Evolutionary conservation across 169 alveolate genomes (phyloP), one percentile per base, ranked within the genome.

Genomic region (Eimeria brunetti): DNA sequence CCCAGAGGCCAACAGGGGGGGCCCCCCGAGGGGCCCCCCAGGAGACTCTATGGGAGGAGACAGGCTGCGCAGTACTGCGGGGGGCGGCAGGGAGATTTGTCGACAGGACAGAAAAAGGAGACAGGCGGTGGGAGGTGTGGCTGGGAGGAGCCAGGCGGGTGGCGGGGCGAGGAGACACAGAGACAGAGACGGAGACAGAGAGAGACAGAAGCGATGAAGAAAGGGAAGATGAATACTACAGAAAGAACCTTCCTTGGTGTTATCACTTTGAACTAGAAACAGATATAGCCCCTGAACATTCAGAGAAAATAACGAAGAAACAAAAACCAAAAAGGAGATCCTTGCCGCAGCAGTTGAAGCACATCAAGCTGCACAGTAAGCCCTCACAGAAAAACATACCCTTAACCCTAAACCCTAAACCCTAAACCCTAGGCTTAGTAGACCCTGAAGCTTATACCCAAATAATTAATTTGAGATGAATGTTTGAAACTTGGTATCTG

Each of bases 211-310:
- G 12, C 24, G 62, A 49, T 16, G 89, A 53, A 49, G 89, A 30
- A 11, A 16, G 14, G 4, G 49, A 33, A 0, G 89, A 51, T 7
- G 73, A 49, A 53, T 0, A 51, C 8, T 81, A 81, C 89, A 81
- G 89, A n/a, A 14, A 24, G 46, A 30, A 33, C 12, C 71, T 81
- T 49, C 89, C 89, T 49, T 81, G 89, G 89, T 51, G 89, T 33
- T 81, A 81, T 22, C 89, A 81, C 71, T 53, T 81, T 56, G 73
- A 81, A 33, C 33, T 27, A 2, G 89, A 81, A 81, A 6, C 24
- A 0, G 89, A 81, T n/a, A 2, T 53, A 2, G 30, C 11, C 44
- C 69, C 49, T 49, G 7, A 53, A 81, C 2, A 33, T 12, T 12
- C 49, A 2, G 8, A 6, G 33, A 69, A 33, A 69, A n/a, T 8